Conservation (phyloP, 352 stramenopile genomes). For the Globisporangium canariense region DNA sequence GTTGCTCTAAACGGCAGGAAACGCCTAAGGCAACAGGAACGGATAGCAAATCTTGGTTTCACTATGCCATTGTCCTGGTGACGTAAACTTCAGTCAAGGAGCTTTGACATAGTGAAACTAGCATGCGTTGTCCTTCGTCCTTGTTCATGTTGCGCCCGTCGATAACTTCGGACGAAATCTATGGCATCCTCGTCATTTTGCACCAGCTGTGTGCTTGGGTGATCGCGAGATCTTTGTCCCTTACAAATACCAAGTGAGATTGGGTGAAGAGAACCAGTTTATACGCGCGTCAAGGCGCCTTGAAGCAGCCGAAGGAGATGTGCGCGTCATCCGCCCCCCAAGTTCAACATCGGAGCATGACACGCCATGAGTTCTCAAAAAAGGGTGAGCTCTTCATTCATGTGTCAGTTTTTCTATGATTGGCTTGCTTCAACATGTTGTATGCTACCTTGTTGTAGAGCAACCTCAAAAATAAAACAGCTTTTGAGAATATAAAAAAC, state of each 20-base stretch:
- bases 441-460: neutral
- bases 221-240: neutral
- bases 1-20: neutral
- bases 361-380: slow-evolving; percentile 10
- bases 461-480: neutral
- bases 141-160: neutral
- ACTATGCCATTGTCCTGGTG: neutral
- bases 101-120: too few relatives aligned
- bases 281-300: neutral
- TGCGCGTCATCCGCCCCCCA: neutral
- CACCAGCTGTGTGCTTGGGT: neutral
- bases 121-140: too few relatives aligned
- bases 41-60: neutral
- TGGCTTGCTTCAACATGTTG: neutral
- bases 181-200: neutral
- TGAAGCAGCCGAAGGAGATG: slow-evolving; percentile 7
- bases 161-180: too few relatives aligned
- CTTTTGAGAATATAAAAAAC: too few relatives aligned
- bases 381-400: neutral
- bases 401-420: neutral
- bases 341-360: slow-evolving; percentile 17
- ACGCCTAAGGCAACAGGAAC: too few relatives aligned
- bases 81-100: too few relatives aligned
- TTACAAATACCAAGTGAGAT: slow-evolving; percentile 7
- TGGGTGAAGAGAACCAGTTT: neutral